Percentiles rank a stretch among this genome's conserved stretches.
These are phyloP conservation scores for Pseudohyphozyma bogoriensis DNA, from an alignment of 768 basidiomycete species.

Conservation along the genomic window DNA sequence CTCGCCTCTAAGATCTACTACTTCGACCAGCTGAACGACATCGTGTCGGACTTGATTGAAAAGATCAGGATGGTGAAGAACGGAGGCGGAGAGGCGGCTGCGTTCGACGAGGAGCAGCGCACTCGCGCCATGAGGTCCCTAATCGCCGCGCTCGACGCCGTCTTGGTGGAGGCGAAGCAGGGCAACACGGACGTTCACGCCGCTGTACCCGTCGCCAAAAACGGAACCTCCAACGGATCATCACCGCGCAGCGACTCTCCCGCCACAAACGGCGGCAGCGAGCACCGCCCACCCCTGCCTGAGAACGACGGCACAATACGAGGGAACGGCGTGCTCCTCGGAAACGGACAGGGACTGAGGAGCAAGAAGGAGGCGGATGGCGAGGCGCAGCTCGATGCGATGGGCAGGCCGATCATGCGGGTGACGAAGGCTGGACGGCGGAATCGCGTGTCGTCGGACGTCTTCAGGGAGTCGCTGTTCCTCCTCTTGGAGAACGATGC, in stretches of 20 bases:
- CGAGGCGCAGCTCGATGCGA: background rate
- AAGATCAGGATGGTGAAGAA: background rate
- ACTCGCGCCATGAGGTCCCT: background rate
- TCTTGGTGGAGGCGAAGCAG: constrained; percentile 9
- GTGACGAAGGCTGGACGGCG: background rate
- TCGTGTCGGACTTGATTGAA: constrained; percentile 5
- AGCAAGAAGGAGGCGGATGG: constrained; percentile 10
- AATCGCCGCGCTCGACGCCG: constrained; percentile 8
- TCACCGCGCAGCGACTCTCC: background rate
- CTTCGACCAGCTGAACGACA: constrained; percentile 14
- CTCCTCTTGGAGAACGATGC: constrained; percentile 16
- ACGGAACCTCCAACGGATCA: background rate
- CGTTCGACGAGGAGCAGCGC: constrained; percentile 1
- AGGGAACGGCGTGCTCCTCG: constrained; percentile 4
- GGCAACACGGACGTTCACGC: background rate
- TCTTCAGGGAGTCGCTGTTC: constrained; percentile 14
- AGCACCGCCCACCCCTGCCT: background rate
- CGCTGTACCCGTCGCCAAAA: background rate
- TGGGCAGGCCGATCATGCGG: background rate
- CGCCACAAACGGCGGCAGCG: background rate
- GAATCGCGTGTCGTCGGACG: constrained; percentile 6
- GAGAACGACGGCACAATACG: background rate
- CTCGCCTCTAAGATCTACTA: constrained; percentile 8
- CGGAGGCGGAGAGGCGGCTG: background rate
- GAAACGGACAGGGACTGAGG: background rate